These are phyloP conservation scores for Penicillium psychrofluorescens DNA, from an alignment of 495 filamentous ascomycete genomes.

Conservation along the genomic window DNA sequence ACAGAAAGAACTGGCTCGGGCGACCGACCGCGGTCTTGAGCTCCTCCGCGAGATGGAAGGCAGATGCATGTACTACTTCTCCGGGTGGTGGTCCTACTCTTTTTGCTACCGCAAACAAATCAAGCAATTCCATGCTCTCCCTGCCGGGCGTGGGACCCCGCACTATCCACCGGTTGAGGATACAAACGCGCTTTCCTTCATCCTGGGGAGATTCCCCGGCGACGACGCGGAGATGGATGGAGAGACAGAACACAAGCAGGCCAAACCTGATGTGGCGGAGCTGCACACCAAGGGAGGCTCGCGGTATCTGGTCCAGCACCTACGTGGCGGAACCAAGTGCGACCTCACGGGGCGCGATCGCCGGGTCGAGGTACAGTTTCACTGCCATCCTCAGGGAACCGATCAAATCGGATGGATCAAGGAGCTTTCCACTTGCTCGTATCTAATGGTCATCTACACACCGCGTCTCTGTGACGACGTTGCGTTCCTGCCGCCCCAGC, in stretches of 20 bases:
- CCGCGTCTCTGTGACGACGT: conserved; percentile 88
- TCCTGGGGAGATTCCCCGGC: conserved; percentile 58
- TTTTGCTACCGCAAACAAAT: conserved; percentile 89
- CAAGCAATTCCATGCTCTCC: conserved; percentile 84
- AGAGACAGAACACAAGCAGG: conserved; percentile 21
- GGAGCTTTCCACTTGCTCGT: conserved; percentile 86
- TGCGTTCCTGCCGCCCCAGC: conserved; percentile 81
- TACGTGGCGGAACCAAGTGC: conserved; percentile 81
- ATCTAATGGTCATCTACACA: conserved; percentile 91
- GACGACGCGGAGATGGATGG: conserved; percentile 19
- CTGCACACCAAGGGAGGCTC: conserved; percentile 76
- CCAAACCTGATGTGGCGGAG: conserved; percentile 44
- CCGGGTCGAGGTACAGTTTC: conserved; percentile 85
- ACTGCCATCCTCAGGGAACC: conserved; percentile 74
- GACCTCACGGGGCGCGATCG: conserved; percentile 83
- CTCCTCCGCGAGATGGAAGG: conserved; percentile 83
- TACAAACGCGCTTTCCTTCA: conserved; percentile 65
- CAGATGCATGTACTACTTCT: conserved; percentile 81
- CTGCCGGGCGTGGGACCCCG: conserved; percentile 56
- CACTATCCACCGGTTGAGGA: conserved; percentile 69
- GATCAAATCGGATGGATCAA: conserved; percentile 95
- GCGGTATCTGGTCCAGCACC: conserved; percentile 82
- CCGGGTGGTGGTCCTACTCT: conserved; percentile 94
- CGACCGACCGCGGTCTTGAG: conserved; percentile 80
- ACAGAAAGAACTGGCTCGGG: conserved; percentile 75